Conservation (phyloP, 148 eudicot species). For the Amaranthus palmeri region DNA sequence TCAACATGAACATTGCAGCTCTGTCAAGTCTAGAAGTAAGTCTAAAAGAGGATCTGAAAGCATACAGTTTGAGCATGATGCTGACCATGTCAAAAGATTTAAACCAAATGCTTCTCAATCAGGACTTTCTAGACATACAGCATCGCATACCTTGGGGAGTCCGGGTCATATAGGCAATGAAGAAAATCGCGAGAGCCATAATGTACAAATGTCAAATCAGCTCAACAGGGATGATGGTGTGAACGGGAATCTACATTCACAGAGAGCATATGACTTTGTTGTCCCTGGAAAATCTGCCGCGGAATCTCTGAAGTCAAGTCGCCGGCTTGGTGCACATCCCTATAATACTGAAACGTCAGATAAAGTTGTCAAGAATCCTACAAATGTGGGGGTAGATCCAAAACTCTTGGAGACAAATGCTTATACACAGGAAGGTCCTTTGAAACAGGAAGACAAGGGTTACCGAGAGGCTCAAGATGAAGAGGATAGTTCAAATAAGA, state of each 20-base stretch:
- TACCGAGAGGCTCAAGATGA: constrained; percentile 38
- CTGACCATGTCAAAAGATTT: constrained; percentile 39
- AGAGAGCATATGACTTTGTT: constrained; percentile 34
- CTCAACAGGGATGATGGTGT: constrained; percentile 31
- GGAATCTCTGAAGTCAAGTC: constrained; percentile 43
- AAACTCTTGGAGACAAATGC: constrained; percentile 38
- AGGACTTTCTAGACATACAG: constrained; percentile 32
- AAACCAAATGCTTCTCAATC: constrained; percentile 42
- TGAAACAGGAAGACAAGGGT: constrained; percentile 36
- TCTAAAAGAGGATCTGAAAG: constrained; percentile 49
- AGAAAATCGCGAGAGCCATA: constrained; percentile 33
- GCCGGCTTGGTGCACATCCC: constrained; percentile 36
- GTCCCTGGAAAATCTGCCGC: constrained; percentile 32
- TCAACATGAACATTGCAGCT: constrained; percentile 32
- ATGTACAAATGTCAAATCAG: constrained; percentile 29
- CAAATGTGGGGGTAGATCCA: constrained; percentile 28
- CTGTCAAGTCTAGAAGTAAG: constrained; percentile 43
- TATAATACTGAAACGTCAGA: constrained; percentile 40
- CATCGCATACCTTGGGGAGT: constrained; percentile 28
- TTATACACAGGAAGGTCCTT: constrained; percentile 28
- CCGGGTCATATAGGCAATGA: constrained; percentile 41
- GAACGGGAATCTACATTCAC: constrained; percentile 23
- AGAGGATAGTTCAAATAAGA: constrained; percentile 38
- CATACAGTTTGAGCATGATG: constrained; percentile 39
- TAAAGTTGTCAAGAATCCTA: constrained; percentile 36